Base-by-base conservation (phyloP, 2,329 filamentous ascomycete species). In the Cercospora nicotianae region DNA sequence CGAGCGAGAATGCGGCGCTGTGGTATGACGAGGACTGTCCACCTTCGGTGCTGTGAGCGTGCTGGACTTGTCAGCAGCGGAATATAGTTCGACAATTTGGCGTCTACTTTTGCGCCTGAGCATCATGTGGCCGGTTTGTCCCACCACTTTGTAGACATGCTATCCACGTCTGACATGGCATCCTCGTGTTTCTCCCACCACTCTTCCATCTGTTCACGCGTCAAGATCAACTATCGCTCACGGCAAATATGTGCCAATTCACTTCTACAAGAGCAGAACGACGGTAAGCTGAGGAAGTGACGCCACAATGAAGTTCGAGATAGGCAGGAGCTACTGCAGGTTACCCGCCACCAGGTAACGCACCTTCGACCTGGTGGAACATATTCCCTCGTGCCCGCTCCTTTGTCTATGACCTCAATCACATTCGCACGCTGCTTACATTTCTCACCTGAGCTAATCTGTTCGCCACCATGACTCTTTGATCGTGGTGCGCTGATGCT, bases 301-400 rank as follows among this genome's bases (percentile, higher is more conserved):
- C 26, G 26, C 12, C 26, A 33, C 53, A 57, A 65, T 57, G 45
- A 33, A 48, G 36, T 26, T 51, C 57, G 26, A 45, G 53, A 64
- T 66, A 18, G 45, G 26, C 28, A 45, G 60, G 23, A 67, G 65
- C 59, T 61, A 61, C 60, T 67, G 65, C 60, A 67, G 64, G 60
- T 28, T 48, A 36, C 60, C 60, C 65, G 65, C 65, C 65, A 67
- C 65, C 53, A 36, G 26, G 33, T n/a, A 61, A 61, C 59, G 13
- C 53, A 31, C 53, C 23, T 51, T 28, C 18, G 23, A 65, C 45
- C 64, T 39, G 55, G 64, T 66, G 64, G 20, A 57, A 58, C 64
- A 58, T 18, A 20, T 66, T 60, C 60, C 18, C 60, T 66, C 64
- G 64, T 66, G 64, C 64, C 36, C 51, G 18, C 30, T 67, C 51